Percentiles rank a stretch among this genome's conserved stretches.
Conservation (phyloP, 331 rosid species). For the Cydonia oblonga region DNA sequence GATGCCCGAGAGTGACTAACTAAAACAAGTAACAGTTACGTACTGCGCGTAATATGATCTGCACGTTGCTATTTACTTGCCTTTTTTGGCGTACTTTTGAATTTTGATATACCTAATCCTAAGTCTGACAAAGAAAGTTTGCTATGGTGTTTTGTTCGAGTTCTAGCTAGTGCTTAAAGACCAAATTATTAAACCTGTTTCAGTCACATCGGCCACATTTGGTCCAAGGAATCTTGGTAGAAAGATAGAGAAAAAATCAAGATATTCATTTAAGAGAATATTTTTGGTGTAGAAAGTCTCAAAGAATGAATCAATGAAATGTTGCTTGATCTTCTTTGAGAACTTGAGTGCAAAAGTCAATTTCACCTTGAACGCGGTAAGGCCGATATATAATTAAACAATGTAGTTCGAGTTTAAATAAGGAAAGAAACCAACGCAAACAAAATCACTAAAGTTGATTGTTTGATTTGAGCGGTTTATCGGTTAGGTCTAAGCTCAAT, state of each 20-base stretch:
- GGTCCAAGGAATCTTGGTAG: not conserved
- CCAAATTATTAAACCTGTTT: not conserved
- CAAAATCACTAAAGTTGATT: not conserved
- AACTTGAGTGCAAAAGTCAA: not conserved
- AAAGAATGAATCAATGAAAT: no score
- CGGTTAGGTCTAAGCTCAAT: not conserved
- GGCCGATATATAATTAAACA: no score
- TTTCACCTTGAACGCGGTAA: not conserved
- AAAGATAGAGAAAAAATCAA: not conserved
- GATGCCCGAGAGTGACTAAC: not conserved
- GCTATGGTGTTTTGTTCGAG: not conserved
- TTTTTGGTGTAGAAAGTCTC: no score
- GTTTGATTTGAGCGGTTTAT: not conserved
- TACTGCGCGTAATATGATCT: not conserved
- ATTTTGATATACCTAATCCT: not conserved
- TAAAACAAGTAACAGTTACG: not conserved
- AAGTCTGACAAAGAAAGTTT: not conserved
- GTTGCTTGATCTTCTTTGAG: no score
- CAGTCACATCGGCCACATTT: not conserved
- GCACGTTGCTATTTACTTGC: not conserved
- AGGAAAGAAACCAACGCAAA: not conserved
- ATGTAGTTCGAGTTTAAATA: no score
- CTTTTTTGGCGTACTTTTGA: not conserved
- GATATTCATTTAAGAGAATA: not conserved
- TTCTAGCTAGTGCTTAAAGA: not conserved